These are phyloP conservation scores for Tylopilus sp. DNA, from an alignment of 1,284 basidiomycete genomes.

Conservation along the genomic window DNA sequence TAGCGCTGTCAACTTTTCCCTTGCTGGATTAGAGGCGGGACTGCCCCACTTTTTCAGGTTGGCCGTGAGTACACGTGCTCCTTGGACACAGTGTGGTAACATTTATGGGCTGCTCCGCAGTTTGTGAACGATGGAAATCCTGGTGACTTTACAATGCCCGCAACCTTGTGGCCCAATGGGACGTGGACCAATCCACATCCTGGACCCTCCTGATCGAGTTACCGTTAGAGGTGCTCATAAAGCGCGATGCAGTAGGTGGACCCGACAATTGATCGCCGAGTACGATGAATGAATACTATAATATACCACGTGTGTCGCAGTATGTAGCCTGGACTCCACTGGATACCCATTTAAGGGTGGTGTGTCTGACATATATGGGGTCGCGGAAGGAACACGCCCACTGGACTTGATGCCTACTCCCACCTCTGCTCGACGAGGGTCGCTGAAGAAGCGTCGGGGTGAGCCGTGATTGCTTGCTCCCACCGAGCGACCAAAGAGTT, in stretches of 20 bases:
- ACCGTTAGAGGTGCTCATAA: neutral
- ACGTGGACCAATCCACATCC: slow-evolving; percentile 73
- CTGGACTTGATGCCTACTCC: slow-evolving; percentile 22
- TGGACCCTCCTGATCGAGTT: slow-evolving; percentile 53
- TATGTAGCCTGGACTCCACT: slow-evolving; percentile 11
- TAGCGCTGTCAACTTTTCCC: slow-evolving; percentile 58
- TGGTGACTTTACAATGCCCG: slow-evolving; percentile 83
- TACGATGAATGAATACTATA: neutral
- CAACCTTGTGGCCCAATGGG: slow-evolving; percentile 74
- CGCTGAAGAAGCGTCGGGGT: slow-evolving; percentile 26
- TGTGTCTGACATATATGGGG: slow-evolving; percentile 24
- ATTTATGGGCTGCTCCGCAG: slow-evolving; percentile 36
- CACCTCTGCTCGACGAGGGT: slow-evolving; percentile 19
- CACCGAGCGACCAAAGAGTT: neutral
- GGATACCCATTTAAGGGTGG: slow-evolving; percentile 11
- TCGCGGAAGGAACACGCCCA: slow-evolving; percentile 9
- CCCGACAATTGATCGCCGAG: neutral
- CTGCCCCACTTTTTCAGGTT: slow-evolving; percentile 82
- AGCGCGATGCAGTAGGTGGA: neutral
- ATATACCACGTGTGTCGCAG: neutral
- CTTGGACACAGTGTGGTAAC: neutral
- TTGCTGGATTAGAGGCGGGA: slow-evolving; percentile 56
- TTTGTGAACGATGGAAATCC: slow-evolving; percentile 48
- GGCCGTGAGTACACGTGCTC: slow-evolving; percentile 54
- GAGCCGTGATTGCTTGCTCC: slow-evolving; percentile 1